Base-by-base conservation (phyloP, 805 yeast genomes). In the Saccharomycopsis fibuligera region DNA sequence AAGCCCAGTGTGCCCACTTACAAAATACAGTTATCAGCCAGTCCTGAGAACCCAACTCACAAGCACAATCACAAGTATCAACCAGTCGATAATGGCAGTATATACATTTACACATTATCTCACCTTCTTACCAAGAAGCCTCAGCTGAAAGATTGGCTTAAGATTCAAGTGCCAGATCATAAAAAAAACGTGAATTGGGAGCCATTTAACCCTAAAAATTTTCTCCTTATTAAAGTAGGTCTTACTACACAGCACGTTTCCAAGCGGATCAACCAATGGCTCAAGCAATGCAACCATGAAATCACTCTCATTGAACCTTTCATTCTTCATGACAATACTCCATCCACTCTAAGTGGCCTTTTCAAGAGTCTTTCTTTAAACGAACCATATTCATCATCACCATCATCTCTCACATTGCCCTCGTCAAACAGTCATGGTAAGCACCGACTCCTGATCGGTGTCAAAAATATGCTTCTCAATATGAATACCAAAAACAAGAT, bases 211-310 rank as follows among this genome's bases (percentile, higher is more conserved):
- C 63, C 75, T 2, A 64, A 62, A 19, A 61, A 64, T 31, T 62
- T 65, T 40, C 64, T 73, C 3, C 60, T 78, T 14, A 60, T 78
- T 16, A 78, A 78, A 54, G 69, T 78, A 1, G 83, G 83, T 1
- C 75, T 65, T 67, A 78, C 83, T 2, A 69, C 77, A 0, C 72
- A 69, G 45, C 21, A n/a, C 8, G 78, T 76, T 1, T 54, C 54
- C 2, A 54, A 55, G 5, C 60, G 83, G 38, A 56, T 78, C 17
- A 58, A 58, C 35, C 81, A 78, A 56, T 78, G 83, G 83, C 69
- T 67, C 57, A 65, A 61, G 9, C 72, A 75, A 55, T 78, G 83
- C 54, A 63, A 67, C 17, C 80, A 75, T 44, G 64, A 69, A 22
- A 61, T 76, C 44, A 59, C 59, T n/a, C 54, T 71, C 14, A 54